Conservation (phyloP, 768 basidiomycete species). For the Hemileccinum rubropunctum region DNA sequence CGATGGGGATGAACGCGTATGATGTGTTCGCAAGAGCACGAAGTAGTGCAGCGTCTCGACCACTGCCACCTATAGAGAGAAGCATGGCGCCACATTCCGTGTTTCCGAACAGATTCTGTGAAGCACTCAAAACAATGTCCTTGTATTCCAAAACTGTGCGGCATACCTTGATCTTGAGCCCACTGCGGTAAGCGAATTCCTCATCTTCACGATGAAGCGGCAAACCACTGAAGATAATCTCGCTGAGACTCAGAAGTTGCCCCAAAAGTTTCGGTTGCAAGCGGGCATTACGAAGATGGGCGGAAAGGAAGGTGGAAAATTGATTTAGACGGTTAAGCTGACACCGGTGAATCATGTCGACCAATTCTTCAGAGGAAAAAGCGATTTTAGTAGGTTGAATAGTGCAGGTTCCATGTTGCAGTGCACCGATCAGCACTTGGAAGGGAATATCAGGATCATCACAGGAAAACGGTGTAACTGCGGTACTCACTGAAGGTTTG, state of each 20-base stretch:
- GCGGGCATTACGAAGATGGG: conserved; percentile 59
- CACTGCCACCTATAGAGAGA: conserved; percentile 53
- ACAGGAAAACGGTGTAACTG: conserved; percentile 13
- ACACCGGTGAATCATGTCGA: conserved; percentile 67
- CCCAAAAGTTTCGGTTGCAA: conserved; percentile 58
- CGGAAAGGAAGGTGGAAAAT: conserved; percentile 66
- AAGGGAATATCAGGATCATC: conserved; percentile 20
- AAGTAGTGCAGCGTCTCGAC: conserved; percentile 50
- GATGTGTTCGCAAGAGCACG: conserved; percentile 58
- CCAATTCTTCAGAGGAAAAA: conserved; percentile 66
- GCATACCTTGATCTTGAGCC: conserved; percentile 61
- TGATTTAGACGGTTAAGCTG: conserved; percentile 74
- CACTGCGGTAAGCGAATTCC: conserved; percentile 63
- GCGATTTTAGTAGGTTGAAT: conserved; percentile 65
- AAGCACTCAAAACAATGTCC: conserved; percentile 19
- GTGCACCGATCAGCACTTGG: conserved; percentile 61
- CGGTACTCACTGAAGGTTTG: conserved; percentile 66
- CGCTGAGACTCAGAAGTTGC: conserved; percentile 53
- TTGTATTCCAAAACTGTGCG: conserved; percentile 11
- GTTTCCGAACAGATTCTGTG: conserved; percentile 75
- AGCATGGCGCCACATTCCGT: conserved; percentile 80
- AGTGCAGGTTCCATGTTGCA: conserved; percentile 72
- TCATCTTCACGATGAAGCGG: conserved; percentile 66
- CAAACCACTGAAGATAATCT: conserved; percentile 66
- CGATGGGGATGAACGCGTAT: conserved; percentile 65